Evolutionary conservation across 805 yeast genomes (phyloP).

Genomic region (Lipomyces chichibuensis): DNA sequence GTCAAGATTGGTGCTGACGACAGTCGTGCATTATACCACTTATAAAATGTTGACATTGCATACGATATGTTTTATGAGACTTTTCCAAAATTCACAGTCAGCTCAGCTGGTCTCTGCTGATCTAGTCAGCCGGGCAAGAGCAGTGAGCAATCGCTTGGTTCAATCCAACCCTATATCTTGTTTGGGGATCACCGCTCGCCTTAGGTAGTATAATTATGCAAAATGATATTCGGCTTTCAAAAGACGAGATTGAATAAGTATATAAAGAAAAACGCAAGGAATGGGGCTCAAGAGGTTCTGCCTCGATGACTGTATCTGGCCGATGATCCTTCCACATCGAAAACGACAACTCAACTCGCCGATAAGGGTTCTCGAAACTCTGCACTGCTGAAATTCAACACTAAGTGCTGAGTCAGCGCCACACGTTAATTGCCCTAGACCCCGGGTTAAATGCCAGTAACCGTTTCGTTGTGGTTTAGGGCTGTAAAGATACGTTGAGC

Average conservation of each 20-base stretch:
- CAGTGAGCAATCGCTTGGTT: not conserved
- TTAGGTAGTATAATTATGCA: not conserved
- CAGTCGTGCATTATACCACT: constrained; percentile 29
- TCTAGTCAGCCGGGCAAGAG: not conserved
- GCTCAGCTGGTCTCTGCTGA: not conserved
- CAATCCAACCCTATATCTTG: not conserved
- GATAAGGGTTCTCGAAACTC: not conserved
- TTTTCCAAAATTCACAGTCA: not conserved
- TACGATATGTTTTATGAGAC: not conserved
- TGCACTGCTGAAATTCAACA: too few relatives aligned
- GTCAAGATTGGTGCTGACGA: constrained; percentile 30
- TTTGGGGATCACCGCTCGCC: not conserved
- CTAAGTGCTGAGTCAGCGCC: not conserved
- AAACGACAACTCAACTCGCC: not conserved
- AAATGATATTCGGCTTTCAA: not conserved
- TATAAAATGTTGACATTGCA: constrained; percentile 27
- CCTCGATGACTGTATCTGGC: not conserved
- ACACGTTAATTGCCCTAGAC: not conserved
- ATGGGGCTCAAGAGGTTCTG: too few relatives aligned
- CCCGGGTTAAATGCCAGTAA: too few relatives aligned
- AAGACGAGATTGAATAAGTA: not conserved
- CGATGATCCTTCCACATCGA: not conserved
- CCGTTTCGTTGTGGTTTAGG: not conserved
- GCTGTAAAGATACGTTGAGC: too few relatives aligned
- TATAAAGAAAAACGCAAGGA: not conserved